These are phyloP conservation scores for Curvularia spicifera DNA, from an alignment of 2,329 filamentous ascomycete genomes.

Conservation along the genomic window DNA sequence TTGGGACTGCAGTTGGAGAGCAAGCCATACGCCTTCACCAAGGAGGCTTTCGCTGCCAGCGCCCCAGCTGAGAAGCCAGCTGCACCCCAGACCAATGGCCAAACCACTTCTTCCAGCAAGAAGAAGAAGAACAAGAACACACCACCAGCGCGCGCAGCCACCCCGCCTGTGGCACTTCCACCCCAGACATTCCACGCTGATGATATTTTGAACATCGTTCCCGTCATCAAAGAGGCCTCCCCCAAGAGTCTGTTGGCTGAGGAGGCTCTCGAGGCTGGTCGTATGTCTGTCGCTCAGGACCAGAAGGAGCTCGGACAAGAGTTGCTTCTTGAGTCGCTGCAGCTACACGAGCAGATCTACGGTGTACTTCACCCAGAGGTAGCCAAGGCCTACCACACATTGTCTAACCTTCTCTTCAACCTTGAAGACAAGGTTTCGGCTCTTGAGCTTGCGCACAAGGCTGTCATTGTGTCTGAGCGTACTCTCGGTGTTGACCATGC, in stretches of 20 bases:
- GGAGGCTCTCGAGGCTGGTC: conserved; percentile 92
- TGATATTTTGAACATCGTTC: conserved; percentile 91
- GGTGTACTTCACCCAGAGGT: conserved; percentile 97
- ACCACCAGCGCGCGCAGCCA: conserved; percentile 55
- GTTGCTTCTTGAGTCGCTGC: conserved; percentile 91
- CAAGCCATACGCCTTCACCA: conserved; percentile 74
- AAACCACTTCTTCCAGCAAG: conserved; percentile 44
- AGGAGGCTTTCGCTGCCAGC: conserved; percentile 36
- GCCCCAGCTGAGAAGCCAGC: conserved; percentile 25
- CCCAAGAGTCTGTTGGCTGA: conserved; percentile 91
- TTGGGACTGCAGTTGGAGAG: conserved; percentile 86
- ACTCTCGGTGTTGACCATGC: conserved; percentile 92
- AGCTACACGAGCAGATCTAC: conserved; percentile 97
- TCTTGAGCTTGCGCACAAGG: conserved; percentile 93
- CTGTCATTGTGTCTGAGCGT: conserved; percentile 92
- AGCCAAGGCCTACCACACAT: conserved; percentile 89
- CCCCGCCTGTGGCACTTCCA: conserved; percentile 54
- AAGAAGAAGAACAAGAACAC: conserved; percentile 63
- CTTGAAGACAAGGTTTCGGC: conserved; percentile 97
- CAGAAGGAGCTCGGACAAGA: conserved; percentile 97
- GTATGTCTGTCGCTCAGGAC: conserved; percentile 92
- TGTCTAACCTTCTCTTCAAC: conserved; percentile 96
- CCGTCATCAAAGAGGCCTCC: conserved; percentile 90
- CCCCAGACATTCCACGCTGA: conserved; percentile 76
- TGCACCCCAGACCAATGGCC: conserved; percentile 48